Base-by-base conservation (phyloP, 2,329 filamentous ascomycete species). In the Acephala macrosclerotiorum region DNA sequence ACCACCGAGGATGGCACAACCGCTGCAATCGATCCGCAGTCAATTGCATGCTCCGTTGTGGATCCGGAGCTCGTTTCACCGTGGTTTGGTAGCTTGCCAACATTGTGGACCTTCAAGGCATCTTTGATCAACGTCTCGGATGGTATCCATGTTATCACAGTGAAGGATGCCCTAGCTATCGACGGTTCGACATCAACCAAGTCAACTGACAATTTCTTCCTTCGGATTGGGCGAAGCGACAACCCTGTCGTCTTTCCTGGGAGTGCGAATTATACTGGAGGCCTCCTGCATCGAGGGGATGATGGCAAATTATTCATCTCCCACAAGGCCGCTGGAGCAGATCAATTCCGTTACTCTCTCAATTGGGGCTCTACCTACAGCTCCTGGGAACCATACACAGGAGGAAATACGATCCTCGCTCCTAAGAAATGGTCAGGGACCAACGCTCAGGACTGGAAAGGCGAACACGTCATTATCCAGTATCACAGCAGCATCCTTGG, bases 61-160 rank as follows among this genome's bases (percentile, higher is more conserved):
- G 26, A 26, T 53, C 49, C 49, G 12, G 49, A 53, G 49, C 49
- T 33, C 12, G 49, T 53, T 2, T 25, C 49, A 29, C 49, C 49
- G 16, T 53, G 49, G 49, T 53, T 53, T 33, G 49, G 49, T 1
- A 53, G 49, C 29, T 25, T 53, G 49, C 49, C 49, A 29, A 18
- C 49, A 29, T 7, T 33, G 5, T 53, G 49, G 49, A 53, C 49
- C 1, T 29, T 53, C 9, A 53, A 26, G 6, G 49, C 25, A 29
- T 53, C 49, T 53, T n/a, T 53, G 49, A 53, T 53, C 49, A 53
- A 53, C 29, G 49, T 53, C 6, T 53, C 49, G 8, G 22, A 26
- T 16, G 49, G 49, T 18, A 14, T 53, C 18, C 49, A 53, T 53
- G 49, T 53, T 26, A 18, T 53, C 22, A 53, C 49, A 53, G 14